These are phyloP conservation scores for Trichoderma citrinoviride DNA, from an alignment of 2,329 filamentous ascomycete genomes.

Conservation along the genomic window DNA sequence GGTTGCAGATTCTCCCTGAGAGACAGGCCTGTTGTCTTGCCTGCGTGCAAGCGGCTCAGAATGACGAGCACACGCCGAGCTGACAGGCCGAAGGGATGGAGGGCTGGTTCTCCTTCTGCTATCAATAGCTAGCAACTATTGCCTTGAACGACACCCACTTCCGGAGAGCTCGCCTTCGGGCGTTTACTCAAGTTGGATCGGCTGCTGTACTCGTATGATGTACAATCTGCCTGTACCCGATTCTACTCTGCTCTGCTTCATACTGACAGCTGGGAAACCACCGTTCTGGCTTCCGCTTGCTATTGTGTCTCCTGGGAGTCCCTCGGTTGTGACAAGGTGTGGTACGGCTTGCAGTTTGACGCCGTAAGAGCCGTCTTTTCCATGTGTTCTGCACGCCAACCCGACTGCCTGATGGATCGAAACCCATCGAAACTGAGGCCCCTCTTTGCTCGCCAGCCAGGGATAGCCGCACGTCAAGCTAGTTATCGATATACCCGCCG, in stretches of 20 bases:
- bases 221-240: neutral
- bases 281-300: neutral
- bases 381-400: neutral
- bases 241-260: neutral
- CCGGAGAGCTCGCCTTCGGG: neutral
- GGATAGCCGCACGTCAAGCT: neutral
- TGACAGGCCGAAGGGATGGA: neutral
- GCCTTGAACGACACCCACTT: neutral
- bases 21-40: neutral
- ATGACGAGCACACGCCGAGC: neutral
- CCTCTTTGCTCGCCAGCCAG: neutral
- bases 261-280: neutral
- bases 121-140: neutral
- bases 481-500: conserved; percentile 9
- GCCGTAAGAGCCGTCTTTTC: neutral
- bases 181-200: neutral
- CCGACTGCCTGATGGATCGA: neutral
- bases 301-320: neutral
- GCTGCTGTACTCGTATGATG: neutral
- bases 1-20: neutral
- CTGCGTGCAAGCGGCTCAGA: neutral
- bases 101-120: neutral
- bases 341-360: neutral
- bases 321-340: neutral
- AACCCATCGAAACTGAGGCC: neutral